Conservation (phyloP, 164 flowering plant species). For the Euptelea pleiosperma region DNA sequence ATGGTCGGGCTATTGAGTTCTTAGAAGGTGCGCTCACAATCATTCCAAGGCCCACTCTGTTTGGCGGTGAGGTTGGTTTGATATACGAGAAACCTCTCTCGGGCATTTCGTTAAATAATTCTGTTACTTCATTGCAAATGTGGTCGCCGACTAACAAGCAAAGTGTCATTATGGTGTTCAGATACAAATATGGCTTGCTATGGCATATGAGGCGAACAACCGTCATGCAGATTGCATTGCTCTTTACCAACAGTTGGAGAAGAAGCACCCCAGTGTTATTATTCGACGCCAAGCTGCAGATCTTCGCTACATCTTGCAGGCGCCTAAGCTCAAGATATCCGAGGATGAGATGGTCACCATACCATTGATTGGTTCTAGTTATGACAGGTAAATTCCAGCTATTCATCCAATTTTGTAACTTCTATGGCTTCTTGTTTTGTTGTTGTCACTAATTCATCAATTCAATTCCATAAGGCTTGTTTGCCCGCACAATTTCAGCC, state of each 20-base stretch:
- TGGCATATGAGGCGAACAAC: conserved; percentile 98
- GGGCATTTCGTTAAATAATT: background rate
- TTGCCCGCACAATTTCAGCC: no score
- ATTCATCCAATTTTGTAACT: no score
- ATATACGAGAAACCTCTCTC: conserved; percentile 3
- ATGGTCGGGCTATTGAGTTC: conserved; percentile 81
- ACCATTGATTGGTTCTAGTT: conserved; percentile 79
- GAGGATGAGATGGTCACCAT: conserved; percentile 95
- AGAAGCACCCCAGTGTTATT: conserved; percentile 61
- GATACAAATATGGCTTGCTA: conserved; percentile 99
- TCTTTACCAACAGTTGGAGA: conserved; percentile 73
- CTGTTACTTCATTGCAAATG: background rate
- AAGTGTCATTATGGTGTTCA: conserved; percentile 24
- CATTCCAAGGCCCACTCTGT: conserved; percentile 76
- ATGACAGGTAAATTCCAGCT: conserved; percentile 84
- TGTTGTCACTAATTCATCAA: no score
- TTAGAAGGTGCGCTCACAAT: conserved; percentile 91
- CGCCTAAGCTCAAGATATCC: conserved; percentile 91
- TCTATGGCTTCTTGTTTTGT: no score
- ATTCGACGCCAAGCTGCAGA: conserved; percentile 90
- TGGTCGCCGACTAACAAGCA: conserved; percentile 6
- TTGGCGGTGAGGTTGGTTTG: conserved; percentile 90
- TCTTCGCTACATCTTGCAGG: conserved; percentile 86
- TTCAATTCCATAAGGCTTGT: no score
- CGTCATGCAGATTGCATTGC: conserved; percentile 87